Percentiles rank a stretch among this genome's conserved stretches.
Conservation (phyloP, 768 basidiomycete genomes). For the Mycena maculata region DNA sequence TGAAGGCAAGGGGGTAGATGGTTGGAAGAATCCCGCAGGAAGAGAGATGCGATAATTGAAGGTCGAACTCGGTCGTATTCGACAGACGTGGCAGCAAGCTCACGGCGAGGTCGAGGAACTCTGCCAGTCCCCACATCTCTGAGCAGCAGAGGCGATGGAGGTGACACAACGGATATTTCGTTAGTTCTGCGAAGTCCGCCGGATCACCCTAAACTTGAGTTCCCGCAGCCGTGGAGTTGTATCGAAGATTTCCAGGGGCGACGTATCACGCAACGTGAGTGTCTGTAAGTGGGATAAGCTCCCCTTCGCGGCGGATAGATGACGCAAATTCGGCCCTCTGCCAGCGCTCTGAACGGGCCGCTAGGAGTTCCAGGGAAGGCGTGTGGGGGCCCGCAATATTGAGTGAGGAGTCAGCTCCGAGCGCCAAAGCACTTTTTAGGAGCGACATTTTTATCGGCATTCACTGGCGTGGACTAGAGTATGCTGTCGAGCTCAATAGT, state of each 20-base stretch:
- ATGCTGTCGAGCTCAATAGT: not conserved
- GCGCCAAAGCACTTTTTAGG: not conserved
- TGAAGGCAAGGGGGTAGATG: too few species aligned
- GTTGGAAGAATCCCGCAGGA: too few species aligned
- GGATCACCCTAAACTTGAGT: not conserved
- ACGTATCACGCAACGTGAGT: not conserved
- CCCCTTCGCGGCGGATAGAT: not conserved
- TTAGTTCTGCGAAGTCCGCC: not conserved
- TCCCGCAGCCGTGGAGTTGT: not conserved
- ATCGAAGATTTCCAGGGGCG: not conserved
- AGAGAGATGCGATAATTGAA: too few species aligned
- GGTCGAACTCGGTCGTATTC: too few species aligned
- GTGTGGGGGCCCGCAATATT: not conserved
- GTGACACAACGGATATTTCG: not conserved
- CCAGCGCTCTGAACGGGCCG: not conserved
- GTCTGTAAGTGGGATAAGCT: not conserved
- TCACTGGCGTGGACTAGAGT: not conserved
- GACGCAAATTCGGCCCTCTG: not conserved
- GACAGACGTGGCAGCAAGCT: too few species aligned
- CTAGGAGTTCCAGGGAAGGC: not conserved
- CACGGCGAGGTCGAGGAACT: too few species aligned
- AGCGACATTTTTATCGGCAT: not conserved
- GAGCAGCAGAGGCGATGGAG: not conserved
- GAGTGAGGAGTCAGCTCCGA: not conserved
- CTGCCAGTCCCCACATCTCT: not conserved